A percentile compares a stretch with the other conserved stretches of the same genome.
phyloP scores from a whole-genome alignment of 208 protist genomes.

The Crithidia bombi region DNA sequence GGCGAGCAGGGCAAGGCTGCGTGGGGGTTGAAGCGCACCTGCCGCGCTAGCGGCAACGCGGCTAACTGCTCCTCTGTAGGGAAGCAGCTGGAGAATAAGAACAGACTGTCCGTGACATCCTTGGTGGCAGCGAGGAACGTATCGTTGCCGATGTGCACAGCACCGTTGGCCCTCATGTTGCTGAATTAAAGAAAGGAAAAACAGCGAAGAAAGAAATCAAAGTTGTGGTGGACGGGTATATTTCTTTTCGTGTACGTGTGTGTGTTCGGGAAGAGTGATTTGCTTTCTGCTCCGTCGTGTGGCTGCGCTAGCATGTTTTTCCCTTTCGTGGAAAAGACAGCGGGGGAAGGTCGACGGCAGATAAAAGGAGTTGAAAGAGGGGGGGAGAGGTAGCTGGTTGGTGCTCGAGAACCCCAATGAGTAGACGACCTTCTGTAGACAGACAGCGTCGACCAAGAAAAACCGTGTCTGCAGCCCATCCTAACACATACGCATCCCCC shows the following conservation, averaged over 20 bases:
- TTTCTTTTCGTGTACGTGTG: not conserved
- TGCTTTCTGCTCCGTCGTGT: no score
- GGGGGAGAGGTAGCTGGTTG: no score
- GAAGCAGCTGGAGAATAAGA: slow-evolving; percentile 72
- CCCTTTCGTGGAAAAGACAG: no score
- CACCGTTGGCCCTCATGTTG: slow-evolving; percentile 82
- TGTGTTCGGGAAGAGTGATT: not conserved
- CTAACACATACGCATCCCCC: no score
- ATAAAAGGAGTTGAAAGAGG: no score
- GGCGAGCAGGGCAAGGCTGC: slow-evolving; percentile 18
- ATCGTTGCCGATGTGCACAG: slow-evolving; percentile 81
- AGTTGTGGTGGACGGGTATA: no score
- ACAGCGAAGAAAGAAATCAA: not conserved
- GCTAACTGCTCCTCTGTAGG: slow-evolving; percentile 41
- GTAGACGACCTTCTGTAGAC: not conserved
- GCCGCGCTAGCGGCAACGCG: slow-evolving; percentile 40
- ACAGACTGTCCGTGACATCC: slow-evolving; percentile 45
- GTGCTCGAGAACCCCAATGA: no score
- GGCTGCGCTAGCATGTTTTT: no score
- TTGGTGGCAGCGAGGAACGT: slow-evolving; percentile 64
- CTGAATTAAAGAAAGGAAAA: not conserved
- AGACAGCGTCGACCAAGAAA: no score
- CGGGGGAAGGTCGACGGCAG: no score
- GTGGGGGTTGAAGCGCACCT: slow-evolving; percentile 27
- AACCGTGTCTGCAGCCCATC: no score